Evolutionary conservation across 768 basidiomycete genomes (phyloP).

Genomic region (Phanerodontia chrysosporium): DNA sequence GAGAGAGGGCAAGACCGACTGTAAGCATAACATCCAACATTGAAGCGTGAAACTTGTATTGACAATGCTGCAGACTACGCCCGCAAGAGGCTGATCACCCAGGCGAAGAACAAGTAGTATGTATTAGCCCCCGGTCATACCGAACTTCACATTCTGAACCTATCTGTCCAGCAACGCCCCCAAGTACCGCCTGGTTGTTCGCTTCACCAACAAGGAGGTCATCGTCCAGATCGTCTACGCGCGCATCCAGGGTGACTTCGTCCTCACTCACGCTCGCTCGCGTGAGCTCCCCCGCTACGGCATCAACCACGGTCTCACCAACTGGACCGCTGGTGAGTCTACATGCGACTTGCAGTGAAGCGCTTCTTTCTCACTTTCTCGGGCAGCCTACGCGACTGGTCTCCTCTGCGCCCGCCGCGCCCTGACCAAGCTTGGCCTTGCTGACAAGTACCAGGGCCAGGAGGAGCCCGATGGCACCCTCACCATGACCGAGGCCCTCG

Average conservation of each 20-base stretch:
- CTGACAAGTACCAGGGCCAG: constrained; percentile 96
- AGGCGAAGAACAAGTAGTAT: constrained; percentile 99
- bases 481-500: constrained; percentile 76
- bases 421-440: constrained; percentile 90
- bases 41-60: neutral
- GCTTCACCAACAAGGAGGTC: constrained; percentile 97
- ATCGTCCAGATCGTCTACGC: constrained; percentile 96
- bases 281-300: constrained; percentile 93
- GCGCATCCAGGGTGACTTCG: constrained; percentile 94
- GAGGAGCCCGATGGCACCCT: constrained; percentile 87
- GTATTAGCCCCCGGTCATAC: constrained; percentile 21
- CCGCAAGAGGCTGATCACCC: constrained; percentile 92
- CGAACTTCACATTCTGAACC: neutral
- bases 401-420: constrained; percentile 93
- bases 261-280: constrained; percentile 84
- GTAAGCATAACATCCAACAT: constrained; percentile 33
- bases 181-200: constrained; percentile 97
- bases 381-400: constrained; percentile 90
- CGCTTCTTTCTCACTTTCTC: neutral
- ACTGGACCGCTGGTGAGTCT: constrained; percentile 88
- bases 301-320: constrained; percentile 96
- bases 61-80: constrained; percentile 71
- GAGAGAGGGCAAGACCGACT: constrained; percentile 98
- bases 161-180: constrained; percentile 70
- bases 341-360: neutral